Evolutionary conservation across 2,329 filamentous ascomycete genomes (phyloP).

Genomic region (Bipolaris bicolor): DNA sequence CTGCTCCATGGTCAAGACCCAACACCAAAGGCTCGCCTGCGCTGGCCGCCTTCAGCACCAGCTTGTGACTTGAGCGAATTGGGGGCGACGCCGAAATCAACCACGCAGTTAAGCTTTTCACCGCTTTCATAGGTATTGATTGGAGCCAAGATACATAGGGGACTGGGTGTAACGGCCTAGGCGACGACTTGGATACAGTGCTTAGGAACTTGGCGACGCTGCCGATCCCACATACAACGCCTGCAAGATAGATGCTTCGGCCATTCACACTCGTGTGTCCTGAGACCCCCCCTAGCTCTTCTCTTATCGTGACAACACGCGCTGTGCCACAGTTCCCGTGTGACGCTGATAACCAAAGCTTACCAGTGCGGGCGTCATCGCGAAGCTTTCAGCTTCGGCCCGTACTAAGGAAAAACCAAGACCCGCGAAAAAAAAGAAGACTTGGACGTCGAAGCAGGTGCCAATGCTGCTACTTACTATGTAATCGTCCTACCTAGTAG

Average conservation of each 20-base stretch:
- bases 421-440: background rate
- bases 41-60: constrained; percentile 12
- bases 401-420: background rate
- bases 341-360: background rate
- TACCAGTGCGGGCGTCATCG: background rate
- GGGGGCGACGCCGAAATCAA: constrained; percentile 7
- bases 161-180: constrained; percentile 26
- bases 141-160: constrained; percentile 25
- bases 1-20: background rate
- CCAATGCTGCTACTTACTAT: background rate
- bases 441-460: background rate
- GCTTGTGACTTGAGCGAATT: constrained; percentile 38
- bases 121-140: constrained; percentile 12
- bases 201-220: constrained; percentile 35
- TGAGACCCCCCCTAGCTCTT: constrained; percentile 7
- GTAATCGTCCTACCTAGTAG: background rate
- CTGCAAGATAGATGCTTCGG: constrained; percentile 3
- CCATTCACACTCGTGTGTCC: constrained; percentile 12
- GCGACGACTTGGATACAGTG: constrained; percentile 23
- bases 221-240: constrained; percentile 24
- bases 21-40: background rate
- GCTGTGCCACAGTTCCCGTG: constrained; percentile 4
- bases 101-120: constrained; percentile 10
- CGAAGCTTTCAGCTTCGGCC: background rate
- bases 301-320: constrained; percentile 24